Evolutionary conservation across 2,329 filamentous ascomycete genomes (phyloP).

Genomic region (Apiospora kogelbergensis): DNA sequence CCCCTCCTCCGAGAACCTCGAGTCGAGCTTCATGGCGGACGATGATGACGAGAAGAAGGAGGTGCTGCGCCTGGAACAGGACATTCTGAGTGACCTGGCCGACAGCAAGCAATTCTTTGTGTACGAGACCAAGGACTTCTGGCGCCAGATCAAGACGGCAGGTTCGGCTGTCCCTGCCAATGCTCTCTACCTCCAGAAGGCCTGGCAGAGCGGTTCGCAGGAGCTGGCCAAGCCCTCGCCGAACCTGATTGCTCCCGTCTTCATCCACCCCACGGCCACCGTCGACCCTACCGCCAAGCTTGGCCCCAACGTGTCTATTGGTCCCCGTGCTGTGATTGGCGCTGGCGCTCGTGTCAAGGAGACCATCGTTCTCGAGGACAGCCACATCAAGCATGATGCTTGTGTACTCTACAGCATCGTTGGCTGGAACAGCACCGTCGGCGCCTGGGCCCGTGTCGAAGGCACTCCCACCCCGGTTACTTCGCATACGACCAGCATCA

Average conservation of each 20-base stretch:
- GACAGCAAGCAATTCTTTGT: conserved; percentile 99
- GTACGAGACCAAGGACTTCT: conserved; percentile 98
- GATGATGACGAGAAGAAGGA: conserved; percentile 76
- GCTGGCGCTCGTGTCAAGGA: conserved; percentile 93
- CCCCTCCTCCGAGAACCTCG: conserved; percentile 91
- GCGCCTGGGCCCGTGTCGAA: conserved; percentile 97
- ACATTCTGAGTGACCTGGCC: conserved; percentile 91
- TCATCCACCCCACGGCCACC: conserved; percentile 87
- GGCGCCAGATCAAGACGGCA: conserved; percentile 99
- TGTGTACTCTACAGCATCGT: conserved; percentile 96
- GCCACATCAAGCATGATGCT: conserved; percentile 94
- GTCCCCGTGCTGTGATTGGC: conserved; percentile 81
- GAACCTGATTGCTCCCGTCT: conserved; percentile 89
- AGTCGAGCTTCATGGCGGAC: conserved; percentile 58
- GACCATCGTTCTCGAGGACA: conserved; percentile 90
- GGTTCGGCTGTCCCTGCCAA: conserved; percentile 96
- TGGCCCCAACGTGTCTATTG: conserved; percentile 94
- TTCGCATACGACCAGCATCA: conserved; percentile 89
- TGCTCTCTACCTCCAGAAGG: conserved; percentile 93
- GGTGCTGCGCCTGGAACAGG: conserved; percentile 92
- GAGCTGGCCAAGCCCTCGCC: conserved; percentile 83
- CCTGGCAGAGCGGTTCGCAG: conserved; percentile 76
- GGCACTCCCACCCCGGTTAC: conserved; percentile 85
- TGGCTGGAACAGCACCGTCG: conserved; percentile 93
- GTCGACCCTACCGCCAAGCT: conserved; percentile 96